Evolutionary conservation across 345 rosid genomes (phyloP).

Genomic region (Eucalyptus viminalis): DNA sequence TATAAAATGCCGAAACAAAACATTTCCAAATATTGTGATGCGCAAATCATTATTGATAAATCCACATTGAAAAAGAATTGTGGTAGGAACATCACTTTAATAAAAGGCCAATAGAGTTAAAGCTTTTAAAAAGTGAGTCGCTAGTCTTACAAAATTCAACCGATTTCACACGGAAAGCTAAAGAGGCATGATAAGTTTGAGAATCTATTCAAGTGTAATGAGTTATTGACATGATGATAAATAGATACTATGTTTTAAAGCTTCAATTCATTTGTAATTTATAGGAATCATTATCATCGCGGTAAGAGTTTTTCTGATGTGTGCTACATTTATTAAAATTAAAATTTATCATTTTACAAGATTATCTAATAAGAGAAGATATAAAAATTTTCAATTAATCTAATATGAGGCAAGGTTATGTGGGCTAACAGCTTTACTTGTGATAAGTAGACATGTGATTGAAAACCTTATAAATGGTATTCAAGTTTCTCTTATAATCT

Average conservation of each 20-base stretch:
- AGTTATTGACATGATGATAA: neutral
- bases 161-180: neutral
- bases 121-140: accelerated
- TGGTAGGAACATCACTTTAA: neutral
- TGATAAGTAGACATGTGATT: no score
- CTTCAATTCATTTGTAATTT: neutral
- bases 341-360: no score
- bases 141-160: neutral
- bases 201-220: neutral
- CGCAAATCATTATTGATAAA: accelerated
- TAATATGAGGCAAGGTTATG: no score
- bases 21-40: neutral
- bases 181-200: neutral
- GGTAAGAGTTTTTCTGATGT: accelerated
- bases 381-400: no score
- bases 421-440: no score
- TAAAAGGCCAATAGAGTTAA: neutral
- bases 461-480: no score
- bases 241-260: neutral
- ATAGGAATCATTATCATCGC: accelerated
- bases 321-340: no score
- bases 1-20: no score
- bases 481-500: no score
- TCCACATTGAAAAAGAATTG: accelerated
- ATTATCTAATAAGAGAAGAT: no score